These are phyloP conservation scores for Epichloe bromicola DNA, from an alignment of 2,329 filamentous ascomycete genomes.

Conservation along the genomic window DNA sequence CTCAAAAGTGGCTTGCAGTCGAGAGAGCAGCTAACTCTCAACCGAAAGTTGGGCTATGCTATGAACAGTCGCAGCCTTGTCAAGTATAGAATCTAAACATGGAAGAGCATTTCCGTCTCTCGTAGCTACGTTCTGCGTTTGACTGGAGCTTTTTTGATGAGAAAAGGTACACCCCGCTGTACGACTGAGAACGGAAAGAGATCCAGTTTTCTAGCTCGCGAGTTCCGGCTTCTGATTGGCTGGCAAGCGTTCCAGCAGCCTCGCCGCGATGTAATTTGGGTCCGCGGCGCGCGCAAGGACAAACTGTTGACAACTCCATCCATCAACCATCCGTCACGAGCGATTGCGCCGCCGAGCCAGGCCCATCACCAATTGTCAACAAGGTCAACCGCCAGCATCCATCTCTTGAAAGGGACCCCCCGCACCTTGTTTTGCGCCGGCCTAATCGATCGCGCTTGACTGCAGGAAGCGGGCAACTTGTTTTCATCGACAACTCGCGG, in stretches of 20 bases:
- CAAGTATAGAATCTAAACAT: not conserved
- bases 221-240: constrained; percentile 15
- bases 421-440: not conserved
- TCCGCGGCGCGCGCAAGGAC: constrained; percentile 12
- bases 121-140: not conserved
- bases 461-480: not conserved
- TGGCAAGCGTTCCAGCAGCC: constrained; percentile 11
- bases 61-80: not conserved
- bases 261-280: constrained; percentile 27
- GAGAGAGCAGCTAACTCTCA: not conserved
- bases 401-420: not conserved
- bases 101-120: not conserved
- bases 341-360: constrained; percentile 6
- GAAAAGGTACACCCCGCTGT: not conserved
- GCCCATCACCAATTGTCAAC: constrained; percentile 1
- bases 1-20: not conserved
- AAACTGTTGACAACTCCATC: constrained; percentile 1
- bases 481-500: not conserved
- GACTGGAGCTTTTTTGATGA: not conserved
- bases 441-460: not conserved
- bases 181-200: not conserved
- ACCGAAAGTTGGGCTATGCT: not conserved
- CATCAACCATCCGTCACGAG: constrained; percentile 6
- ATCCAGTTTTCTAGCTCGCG: not conserved
- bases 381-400: not conserved